These are phyloP conservation scores for Thalassiosira mediterranea DNA, from an alignment of 352 stramenopile genomes.

Conservation along the genomic window DNA sequence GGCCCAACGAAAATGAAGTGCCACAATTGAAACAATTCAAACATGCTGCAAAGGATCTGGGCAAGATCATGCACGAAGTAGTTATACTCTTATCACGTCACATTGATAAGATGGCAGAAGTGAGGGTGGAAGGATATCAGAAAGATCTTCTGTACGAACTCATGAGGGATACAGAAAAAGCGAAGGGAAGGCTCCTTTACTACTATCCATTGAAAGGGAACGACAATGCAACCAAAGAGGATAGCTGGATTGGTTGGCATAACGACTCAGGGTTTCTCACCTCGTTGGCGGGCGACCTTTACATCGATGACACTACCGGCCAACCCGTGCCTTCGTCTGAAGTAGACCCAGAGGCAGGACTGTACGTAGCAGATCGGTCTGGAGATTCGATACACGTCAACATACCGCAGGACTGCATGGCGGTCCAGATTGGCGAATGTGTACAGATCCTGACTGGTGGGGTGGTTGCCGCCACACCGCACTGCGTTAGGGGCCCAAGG, in stretches of 20 bases:
- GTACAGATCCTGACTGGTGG: conserved; percentile 82
- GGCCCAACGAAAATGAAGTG: conserved; percentile 86
- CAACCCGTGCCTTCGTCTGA: conserved; percentile 81
- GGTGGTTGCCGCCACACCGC: conserved; percentile 76
- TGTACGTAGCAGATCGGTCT: conserved; percentile 91
- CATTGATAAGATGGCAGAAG: conserved; percentile 87
- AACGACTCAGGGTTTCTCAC: conserved; percentile 94
- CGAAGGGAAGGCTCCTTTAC: conserved; percentile 92
- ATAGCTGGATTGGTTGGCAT: conserved; percentile 94
- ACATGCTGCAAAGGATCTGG: conserved; percentile 88
- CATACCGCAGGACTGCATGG: conserved; percentile 88
- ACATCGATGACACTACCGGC: conserved; percentile 86
- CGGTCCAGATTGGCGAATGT: conserved; percentile 92
- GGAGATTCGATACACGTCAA: conserved; percentile 85
- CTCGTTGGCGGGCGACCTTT: conserved; percentile 92
- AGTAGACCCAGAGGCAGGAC: conserved; percentile 87
- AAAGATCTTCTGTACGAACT: conserved; percentile 54
- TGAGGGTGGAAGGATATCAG: conserved; percentile 55
- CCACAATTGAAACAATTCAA: conserved; percentile 88
- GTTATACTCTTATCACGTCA: conserved; percentile 88
- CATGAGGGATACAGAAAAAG: conserved; percentile 81
- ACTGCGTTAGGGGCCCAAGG: conserved; percentile 75
- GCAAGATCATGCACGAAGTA: conserved; percentile 91
- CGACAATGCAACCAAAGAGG: conserved; percentile 44
- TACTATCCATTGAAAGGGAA: conserved; percentile 88